Percentiles rank a stretch among this genome's conserved stretches.
These are phyloP conservation scores for Lipomyces lipofer DNA, from an alignment of 805 yeast species.

Conservation along the genomic window DNA sequence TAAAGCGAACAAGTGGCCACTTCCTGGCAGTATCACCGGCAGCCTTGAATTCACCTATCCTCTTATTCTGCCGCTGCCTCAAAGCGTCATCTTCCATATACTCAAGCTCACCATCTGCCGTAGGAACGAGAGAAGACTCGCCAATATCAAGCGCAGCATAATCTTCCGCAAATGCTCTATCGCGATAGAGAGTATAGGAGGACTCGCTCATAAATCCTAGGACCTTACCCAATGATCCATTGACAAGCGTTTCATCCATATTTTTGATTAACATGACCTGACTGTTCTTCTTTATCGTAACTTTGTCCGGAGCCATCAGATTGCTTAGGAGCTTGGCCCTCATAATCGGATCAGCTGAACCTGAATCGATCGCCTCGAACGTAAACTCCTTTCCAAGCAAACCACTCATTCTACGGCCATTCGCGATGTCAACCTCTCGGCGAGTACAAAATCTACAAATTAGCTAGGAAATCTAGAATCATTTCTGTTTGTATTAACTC, in stretches of 20 bases:
- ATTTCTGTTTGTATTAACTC: too few relatives aligned
- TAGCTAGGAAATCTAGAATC: too few relatives aligned
- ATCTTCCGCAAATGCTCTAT: neutral
- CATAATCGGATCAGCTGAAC: constrained; percentile 33
- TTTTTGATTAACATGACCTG: constrained; percentile 95
- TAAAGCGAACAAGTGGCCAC: constrained; percentile 78
- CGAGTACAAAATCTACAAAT: constrained; percentile 86
- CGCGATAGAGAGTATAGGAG: constrained; percentile 33
- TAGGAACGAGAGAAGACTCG: constrained; percentile 7
- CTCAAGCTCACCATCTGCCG: constrained; percentile 21
- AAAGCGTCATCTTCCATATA: constrained; percentile 33
- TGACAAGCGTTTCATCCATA: constrained; percentile 72
- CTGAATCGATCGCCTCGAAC: constrained; percentile 52
- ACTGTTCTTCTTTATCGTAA: constrained; percentile 76
- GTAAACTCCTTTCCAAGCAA: constrained; percentile 50
- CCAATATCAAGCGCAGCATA: constrained; percentile 4
- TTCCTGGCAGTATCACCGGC: constrained; percentile 1
- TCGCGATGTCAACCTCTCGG: constrained; percentile 78
- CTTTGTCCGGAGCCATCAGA: constrained; percentile 66
- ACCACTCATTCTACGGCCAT: constrained; percentile 50
- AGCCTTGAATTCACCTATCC: neutral
- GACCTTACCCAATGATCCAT: constrained; percentile 87
- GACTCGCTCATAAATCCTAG: constrained; percentile 49
- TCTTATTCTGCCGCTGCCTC: neutral
- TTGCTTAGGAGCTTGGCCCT: constrained; percentile 50